These are phyloP conservation scores for Sequoia sempervirens DNA, from an alignment of 75 land plant species.

Conservation along the genomic window DNA sequence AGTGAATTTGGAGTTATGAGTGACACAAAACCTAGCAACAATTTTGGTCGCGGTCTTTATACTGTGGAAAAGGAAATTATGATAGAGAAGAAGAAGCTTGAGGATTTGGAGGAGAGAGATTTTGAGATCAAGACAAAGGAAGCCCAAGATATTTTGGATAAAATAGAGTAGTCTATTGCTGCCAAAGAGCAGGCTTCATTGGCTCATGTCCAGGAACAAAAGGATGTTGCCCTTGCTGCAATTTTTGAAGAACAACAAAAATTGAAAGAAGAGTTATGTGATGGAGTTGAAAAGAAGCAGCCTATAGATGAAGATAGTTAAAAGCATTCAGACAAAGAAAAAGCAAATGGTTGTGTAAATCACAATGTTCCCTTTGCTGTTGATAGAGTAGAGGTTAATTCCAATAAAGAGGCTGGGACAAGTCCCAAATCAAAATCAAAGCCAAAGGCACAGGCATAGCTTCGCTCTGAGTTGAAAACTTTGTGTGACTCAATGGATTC, in stretches of 20 bases:
- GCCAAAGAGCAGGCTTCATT: slow-evolving; percentile 72
- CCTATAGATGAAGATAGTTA: not conserved
- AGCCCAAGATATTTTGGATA: slow-evolving; percentile 41
- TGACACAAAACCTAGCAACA: too few relatives aligned
- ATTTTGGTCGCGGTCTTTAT: too few relatives aligned
- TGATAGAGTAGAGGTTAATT: slow-evolving; percentile 10
- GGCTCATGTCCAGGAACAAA: slow-evolving; percentile 68
- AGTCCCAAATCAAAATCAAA: slow-evolving; percentile 2
- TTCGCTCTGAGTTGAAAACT: slow-evolving; percentile 37
- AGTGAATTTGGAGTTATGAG: too few relatives aligned
- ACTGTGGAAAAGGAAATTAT: too few relatives aligned
- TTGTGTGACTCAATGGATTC: slow-evolving; percentile 61
- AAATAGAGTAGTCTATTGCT: slow-evolving; percentile 56
- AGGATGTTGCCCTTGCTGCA: slow-evolving; percentile 69
- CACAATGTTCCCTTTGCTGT: slow-evolving; percentile 9
- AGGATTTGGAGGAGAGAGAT: slow-evolving; percentile 63
- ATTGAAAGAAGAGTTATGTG: slow-evolving; percentile 22
- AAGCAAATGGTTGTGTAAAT: slow-evolving; percentile 13
- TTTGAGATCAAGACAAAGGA: slow-evolving; percentile 52
- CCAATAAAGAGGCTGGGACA: slow-evolving; percentile 2
- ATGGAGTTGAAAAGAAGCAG: not conserved
- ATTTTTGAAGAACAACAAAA: slow-evolving; percentile 44
- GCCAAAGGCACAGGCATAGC: slow-evolving; percentile 16
- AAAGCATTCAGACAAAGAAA: slow-evolving; percentile 17
- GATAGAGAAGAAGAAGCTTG: slow-evolving; percentile 37